Conservation (phyloP, 192 early-diverging fungal genomes). For the Glomus cerebriforme region DNA sequence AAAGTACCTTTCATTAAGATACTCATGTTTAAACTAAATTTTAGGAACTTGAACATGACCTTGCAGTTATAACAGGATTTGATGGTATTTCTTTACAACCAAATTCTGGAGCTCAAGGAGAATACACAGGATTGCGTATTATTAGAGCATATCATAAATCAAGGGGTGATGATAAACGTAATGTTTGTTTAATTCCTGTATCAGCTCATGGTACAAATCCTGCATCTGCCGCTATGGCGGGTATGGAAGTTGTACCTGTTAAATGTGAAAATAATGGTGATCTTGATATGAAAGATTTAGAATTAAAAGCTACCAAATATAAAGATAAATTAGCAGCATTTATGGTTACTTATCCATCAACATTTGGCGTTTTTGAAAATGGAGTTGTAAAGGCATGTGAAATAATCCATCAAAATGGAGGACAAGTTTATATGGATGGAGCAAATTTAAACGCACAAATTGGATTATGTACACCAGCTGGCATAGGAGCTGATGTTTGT, state of each 20-base stretch:
- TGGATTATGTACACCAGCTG: constrained; percentile 80
- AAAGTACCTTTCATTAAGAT: not conserved
- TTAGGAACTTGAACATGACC: constrained; percentile 83
- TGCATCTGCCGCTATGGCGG: constrained; percentile 97
- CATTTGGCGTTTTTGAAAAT: constrained; percentile 97
- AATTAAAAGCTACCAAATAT: constrained; percentile 86
- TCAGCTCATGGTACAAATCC: constrained; percentile 99
- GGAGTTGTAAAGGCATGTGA: constrained; percentile 84
- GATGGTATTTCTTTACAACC: constrained; percentile 93
- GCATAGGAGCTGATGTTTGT: constrained; percentile 99
- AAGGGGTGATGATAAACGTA: constrained; percentile 79
- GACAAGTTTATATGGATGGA: constrained; percentile 99
- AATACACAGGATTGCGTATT: constrained; percentile 94
- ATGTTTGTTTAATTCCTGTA: constrained; percentile 95
- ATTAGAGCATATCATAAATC: constrained; percentile 93
- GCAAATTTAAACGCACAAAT: constrained; percentile 91
- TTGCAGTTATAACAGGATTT: constrained; percentile 93
- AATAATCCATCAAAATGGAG: constrained; percentile 91
- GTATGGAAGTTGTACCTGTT: constrained; percentile 90
- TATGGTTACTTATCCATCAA: constrained; percentile 99
- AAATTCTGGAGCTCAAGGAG: constrained; percentile 99
- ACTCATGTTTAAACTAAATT: not conserved
- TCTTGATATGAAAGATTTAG: constrained; percentile 88
- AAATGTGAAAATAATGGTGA: constrained; percentile 92
- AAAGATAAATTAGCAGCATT: constrained; percentile 85